These are phyloP conservation scores for Dothistroma pini DNA, from an alignment of 2,329 filamentous ascomycete species.

Conservation along the genomic window DNA sequence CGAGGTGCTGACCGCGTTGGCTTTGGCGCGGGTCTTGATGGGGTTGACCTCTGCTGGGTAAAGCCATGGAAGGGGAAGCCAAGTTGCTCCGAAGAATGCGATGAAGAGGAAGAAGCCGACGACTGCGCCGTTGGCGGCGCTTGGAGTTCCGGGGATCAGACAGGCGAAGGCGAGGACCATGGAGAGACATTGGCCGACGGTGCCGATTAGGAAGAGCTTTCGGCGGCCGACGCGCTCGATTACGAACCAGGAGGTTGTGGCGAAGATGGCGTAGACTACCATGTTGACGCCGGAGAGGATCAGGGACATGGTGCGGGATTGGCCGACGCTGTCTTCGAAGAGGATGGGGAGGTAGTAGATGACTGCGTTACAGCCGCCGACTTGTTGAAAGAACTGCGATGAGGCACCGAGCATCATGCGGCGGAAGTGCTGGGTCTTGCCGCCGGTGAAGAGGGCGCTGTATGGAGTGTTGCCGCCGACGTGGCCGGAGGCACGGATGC, in stretches of 20 bases:
- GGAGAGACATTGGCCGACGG: conserved; percentile 52
- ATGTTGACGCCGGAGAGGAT: conserved; percentile 44
- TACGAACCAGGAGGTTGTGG: conserved; percentile 58
- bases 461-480: conserved; percentile 42
- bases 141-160: conserved; percentile 39
- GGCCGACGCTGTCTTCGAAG: conserved; percentile 50
- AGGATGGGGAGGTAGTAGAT: conserved; percentile 45
- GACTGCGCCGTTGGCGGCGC: conserved; percentile 46
- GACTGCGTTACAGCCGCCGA: conserved; percentile 50
- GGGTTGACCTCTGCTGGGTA: conserved; percentile 45
- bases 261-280: conserved; percentile 19
- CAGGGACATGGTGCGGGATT: conserved; percentile 40
- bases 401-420: conserved; percentile 59
- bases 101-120: conserved; percentile 68
- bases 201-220: conserved; percentile 43
- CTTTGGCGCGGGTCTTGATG: conserved; percentile 54
- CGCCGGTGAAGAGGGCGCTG: conserved; percentile 57
- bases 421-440: conserved; percentile 63
- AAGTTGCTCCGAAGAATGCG: conserved; percentile 61
- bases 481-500: conserved; percentile 41
- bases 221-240: conserved; percentile 58
- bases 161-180: conserved; percentile 48
- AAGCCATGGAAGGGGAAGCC: conserved; percentile 33
- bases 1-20: conserved; percentile 44
- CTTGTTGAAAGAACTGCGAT: conserved; percentile 61